These are phyloP conservation scores for Argentina anserina DNA, from an alignment of 306 rosid species.

Conservation along the genomic window DNA sequence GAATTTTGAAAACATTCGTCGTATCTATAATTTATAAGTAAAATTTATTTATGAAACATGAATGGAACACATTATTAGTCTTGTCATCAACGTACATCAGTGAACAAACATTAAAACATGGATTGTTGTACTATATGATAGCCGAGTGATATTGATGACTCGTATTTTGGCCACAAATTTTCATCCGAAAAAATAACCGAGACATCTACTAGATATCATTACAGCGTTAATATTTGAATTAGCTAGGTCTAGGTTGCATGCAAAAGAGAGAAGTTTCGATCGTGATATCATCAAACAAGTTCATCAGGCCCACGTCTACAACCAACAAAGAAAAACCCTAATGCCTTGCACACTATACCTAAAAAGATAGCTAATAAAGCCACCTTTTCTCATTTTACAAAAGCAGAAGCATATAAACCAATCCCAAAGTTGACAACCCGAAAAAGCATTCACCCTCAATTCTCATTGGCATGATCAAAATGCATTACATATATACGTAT, in stretches of 20 bases:
- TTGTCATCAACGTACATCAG: background rate
- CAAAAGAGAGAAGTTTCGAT: background rate
- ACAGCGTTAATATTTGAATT: background rate
- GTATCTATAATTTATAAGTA: background rate
- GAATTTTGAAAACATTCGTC: background rate
- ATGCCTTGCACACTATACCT: slow-evolving; percentile 34
- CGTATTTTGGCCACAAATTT: background rate
- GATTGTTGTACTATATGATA: background rate
- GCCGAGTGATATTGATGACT: background rate
- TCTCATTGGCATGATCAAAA: slow-evolving; percentile 30
- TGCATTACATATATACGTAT: slow-evolving; percentile 3
- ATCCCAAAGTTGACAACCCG: slow-evolving; percentile 36
- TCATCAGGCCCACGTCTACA: slow-evolving; percentile 13
- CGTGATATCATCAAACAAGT: background rate
- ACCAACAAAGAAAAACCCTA: slow-evolving; percentile 34
- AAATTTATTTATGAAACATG: background rate
- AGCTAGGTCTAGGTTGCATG: background rate
- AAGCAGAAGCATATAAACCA: slow-evolving; percentile 38
- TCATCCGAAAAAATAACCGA: too few relatives aligned
- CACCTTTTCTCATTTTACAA: slow-evolving; percentile 26
- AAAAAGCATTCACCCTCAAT: slow-evolving; percentile 28
- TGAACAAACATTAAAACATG: background rate
- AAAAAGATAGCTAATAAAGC: slow-evolving; percentile 28
- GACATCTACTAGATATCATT: background rate
- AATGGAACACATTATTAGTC: background rate